These are phyloP conservation scores for Leccinellum rugosiceps DNA, from an alignment of 768 basidiomycete species.

Conservation along the genomic window DNA sequence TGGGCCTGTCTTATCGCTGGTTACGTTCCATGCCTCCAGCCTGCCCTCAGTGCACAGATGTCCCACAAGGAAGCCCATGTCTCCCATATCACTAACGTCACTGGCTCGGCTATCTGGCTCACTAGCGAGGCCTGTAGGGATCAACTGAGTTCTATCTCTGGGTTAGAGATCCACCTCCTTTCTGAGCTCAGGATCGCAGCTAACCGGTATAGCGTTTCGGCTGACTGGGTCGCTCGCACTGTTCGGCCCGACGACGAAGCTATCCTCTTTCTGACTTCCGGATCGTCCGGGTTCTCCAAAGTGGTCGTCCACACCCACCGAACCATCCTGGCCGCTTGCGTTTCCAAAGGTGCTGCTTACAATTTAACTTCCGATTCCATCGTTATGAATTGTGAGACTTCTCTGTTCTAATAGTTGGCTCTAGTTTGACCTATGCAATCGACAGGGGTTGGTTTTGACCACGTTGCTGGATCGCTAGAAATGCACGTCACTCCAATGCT, in stretches of 20 bases:
- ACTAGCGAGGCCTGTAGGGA: conserved; percentile 22
- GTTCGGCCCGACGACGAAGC: neutral
- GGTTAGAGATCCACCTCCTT: conserved; percentile 18
- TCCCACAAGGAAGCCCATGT: neutral
- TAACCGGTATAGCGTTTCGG: conserved; percentile 4
- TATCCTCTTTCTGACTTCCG: neutral
- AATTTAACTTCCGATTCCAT: neutral
- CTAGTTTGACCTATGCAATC: neutral
- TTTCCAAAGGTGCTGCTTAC: neutral
- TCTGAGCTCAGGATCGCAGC: conserved; percentile 21
- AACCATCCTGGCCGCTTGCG: neutral
- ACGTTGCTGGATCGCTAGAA: conserved; percentile 39
- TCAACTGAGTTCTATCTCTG: conserved; percentile 3
- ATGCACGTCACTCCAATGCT: conserved; percentile 34
- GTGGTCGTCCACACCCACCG: neutral
- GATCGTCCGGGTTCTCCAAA: neutral
- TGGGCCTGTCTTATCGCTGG: neutral
- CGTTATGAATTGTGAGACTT: conserved; percentile 31
- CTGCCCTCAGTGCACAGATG: neutral
- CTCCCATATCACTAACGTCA: conserved; percentile 16
- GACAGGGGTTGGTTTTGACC: conserved; percentile 38
- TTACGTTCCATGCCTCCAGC: neutral
- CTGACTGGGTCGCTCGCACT: conserved; percentile 10
- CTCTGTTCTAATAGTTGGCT: neutral
- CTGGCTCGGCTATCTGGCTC: conserved; percentile 18